A percentile compares a stretch with the other conserved stretches of the same genome.
phyloP scores from a whole-genome alignment of 495 filamentous ascomycete species.

The Mytilinidion resinicola region DNA sequence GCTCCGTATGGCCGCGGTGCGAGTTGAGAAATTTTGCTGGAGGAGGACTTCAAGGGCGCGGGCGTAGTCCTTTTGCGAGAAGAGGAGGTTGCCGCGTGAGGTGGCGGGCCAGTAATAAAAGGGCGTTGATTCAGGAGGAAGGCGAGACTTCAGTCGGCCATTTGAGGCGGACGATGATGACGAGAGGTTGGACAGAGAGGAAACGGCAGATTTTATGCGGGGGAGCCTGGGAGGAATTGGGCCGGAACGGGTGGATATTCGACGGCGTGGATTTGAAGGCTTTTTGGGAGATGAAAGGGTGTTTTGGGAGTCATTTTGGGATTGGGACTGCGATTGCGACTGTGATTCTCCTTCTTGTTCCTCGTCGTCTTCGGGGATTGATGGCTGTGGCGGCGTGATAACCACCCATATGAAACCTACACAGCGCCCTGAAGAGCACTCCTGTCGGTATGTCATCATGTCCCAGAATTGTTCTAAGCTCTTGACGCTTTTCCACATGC shows the following conservation, averaged over 20 bases:
- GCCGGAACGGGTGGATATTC: slow-evolving; percentile 31
- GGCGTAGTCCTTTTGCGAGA: slow-evolving; percentile 68
- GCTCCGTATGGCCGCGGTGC: slow-evolving; percentile 60
- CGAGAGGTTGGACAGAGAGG: slow-evolving; percentile 22
- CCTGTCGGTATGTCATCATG: slow-evolving; percentile 93
- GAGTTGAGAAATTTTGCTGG: slow-evolving; percentile 73
- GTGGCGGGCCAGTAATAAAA: slow-evolving; percentile 64
- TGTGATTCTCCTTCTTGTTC: slow-evolving; percentile 19
- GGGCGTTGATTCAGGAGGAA: slow-evolving; percentile 42
- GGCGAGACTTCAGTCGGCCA: background rate
- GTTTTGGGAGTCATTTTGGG: slow-evolving; percentile 1
- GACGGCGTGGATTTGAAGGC: background rate
- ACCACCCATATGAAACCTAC: slow-evolving; percentile 95
- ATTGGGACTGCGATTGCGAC: slow-evolving; percentile 10
- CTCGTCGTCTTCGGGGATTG: slow-evolving; percentile 32
- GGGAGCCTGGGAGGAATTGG: slow-evolving; percentile 50
- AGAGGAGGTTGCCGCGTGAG: slow-evolving; percentile 62
- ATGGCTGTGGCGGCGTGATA: slow-evolving; percentile 49
- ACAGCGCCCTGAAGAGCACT: slow-evolving; percentile 83
- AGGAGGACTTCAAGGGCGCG: slow-evolving; percentile 70
- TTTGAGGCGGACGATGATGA: background rate
- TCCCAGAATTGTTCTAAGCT: slow-evolving; percentile 95
- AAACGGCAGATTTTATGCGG: slow-evolving; percentile 43
- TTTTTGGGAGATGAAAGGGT: slow-evolving; percentile 2
- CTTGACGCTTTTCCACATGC: slow-evolving; percentile 74